Base-by-base conservation (phyloP, 2,329 filamentous ascomycete genomes). In the Ceratocystis papillata region DNA sequence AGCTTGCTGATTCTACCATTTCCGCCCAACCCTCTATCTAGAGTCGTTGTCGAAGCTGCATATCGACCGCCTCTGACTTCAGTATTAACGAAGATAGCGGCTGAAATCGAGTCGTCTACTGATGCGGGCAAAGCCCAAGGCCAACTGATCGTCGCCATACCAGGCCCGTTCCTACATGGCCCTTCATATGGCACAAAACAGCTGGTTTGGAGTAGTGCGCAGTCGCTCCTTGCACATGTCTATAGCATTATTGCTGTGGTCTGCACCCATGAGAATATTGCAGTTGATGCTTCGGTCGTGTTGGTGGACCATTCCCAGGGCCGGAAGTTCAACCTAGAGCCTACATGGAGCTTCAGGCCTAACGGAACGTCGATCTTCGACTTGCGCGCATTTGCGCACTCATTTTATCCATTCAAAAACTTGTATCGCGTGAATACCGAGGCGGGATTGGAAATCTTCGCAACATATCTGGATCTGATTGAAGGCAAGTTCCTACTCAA, bases 221-320 rank as follows among this genome's bases (percentile, higher is more conserved):
- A 96, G 74, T 79, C 81, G n/a, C 79, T 93, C 4, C 76, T 96
- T 25, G 88, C 88, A 2, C 83, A 83, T 30, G 73, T 95, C 28
- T 97, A 97, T 79, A 85, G 86, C 71, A 80, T 96, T 62, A 78
- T 94, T 66, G 87, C 87, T 44, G 77, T 86, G 59, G 79, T 90
- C n/a, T 90, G 87, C 69, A 83, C 86, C 12, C 80, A 84, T 69
- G 78, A 83, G 61, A 78, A 77, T 60, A 80, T 77, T 77, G 87
- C 74, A 76, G 89, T 75, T 73, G 89, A 75, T 79, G 81, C 84
- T 0, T 84, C 90, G 3, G 77, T 96, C 17, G 72, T 96, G 33
- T 79, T 95, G 41, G 76, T 96, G 48, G 84, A 91, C 69, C 83
- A 88, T 73, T 76, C 78, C 65, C 73, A 70, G 12, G 72, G 71